Base-by-base conservation (phyloP, 1,284 basidiomycete species). In the Gymnopus androsaceus region DNA sequence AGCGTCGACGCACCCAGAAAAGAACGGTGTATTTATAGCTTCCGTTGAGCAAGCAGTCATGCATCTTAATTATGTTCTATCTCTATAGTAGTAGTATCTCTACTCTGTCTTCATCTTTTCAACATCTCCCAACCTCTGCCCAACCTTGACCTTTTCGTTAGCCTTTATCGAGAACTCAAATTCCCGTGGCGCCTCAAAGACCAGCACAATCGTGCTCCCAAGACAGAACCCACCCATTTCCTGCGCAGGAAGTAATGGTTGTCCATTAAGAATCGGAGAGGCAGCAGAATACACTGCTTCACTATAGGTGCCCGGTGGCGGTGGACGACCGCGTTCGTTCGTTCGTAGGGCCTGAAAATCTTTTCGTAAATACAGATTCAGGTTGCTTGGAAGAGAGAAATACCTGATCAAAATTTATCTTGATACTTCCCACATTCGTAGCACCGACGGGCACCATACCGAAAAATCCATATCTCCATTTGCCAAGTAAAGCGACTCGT, bases 171-270 rank as follows among this genome's bases (percentile, higher is more conserved):
- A 71, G 66, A 98, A 98, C 67, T 86, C 81, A 69, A 95, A 98
- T 38, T 85, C 75, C 58, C 81, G 77, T 0, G 97, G 95, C 0
- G 95, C 96, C 75, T 99, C 97, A 67, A 98, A 98, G 1, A 99
- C 92, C 44, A 99, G 80, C 19, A 99, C 96, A 65, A 99, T 90
- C 3, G 96, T 99, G 69, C 90, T 94, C 1, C 96, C 97, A 1
- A 99, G 79, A 66, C 88, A 88, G 77, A 99, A 99, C 0, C 95
- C 95, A 47, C 96, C 96, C 92, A 98, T 95, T 76, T 99, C 95
- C 68, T 98, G 92, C 1, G 93, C 95, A 2, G 88, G 80, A 0
- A 76, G 77, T 41, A 98, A 78, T 3, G 95, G 95, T 69, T 98
- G 95, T 0, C 96, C 97, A 40, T 88, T 83, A 33, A 99, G 79